These are phyloP conservation scores for Chytriomyces hyalinus DNA, from an alignment of 192 early-diverging fungal species.

Conservation along the genomic window DNA sequence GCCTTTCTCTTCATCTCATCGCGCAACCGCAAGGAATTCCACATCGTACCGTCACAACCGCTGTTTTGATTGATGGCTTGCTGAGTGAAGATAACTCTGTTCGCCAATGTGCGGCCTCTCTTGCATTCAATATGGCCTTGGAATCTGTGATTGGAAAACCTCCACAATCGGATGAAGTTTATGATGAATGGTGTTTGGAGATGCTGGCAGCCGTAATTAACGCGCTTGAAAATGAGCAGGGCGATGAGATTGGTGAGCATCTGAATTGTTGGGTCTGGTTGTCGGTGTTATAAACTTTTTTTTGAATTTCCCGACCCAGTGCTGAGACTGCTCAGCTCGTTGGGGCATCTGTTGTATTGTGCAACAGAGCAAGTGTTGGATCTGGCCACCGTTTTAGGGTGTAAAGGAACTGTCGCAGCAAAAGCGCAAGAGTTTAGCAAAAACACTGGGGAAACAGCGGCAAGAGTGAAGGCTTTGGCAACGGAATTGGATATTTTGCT, in stretches of 20 bases:
- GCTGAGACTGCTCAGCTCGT: neutral
- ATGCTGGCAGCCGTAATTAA: conserved; percentile 66
- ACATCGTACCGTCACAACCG: conserved; percentile 60
- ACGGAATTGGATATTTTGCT: neutral
- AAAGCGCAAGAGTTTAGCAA: conserved; percentile 5
- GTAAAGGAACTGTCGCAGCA: neutral
- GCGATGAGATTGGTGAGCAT: conserved; percentile 62
- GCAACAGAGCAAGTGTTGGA: conserved; percentile 5
- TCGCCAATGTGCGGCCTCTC: conserved; percentile 65
- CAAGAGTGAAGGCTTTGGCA: neutral
- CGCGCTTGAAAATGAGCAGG: conserved; percentile 57
- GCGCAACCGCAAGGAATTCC: conserved; percentile 32
- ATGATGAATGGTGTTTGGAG: conserved; percentile 76
- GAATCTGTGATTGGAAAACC: conserved; percentile 30
- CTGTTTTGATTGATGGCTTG: conserved; percentile 65
- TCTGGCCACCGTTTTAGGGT: conserved; percentile 8
- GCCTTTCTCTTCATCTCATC: conserved; percentile 33
- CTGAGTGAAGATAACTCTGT: conserved; percentile 59
- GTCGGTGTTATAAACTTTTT: neutral
- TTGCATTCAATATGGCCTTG: conserved; percentile 73
- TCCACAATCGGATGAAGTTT: conserved; percentile 39
- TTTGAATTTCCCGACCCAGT: neutral
- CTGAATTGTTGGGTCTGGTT: neutral
- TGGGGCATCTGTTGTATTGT: conserved; percentile 26
- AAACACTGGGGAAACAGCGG: neutral